Evolutionary conservation across 345 rosid species (phyloP).

Genomic region (Ceriops tagal): DNA sequence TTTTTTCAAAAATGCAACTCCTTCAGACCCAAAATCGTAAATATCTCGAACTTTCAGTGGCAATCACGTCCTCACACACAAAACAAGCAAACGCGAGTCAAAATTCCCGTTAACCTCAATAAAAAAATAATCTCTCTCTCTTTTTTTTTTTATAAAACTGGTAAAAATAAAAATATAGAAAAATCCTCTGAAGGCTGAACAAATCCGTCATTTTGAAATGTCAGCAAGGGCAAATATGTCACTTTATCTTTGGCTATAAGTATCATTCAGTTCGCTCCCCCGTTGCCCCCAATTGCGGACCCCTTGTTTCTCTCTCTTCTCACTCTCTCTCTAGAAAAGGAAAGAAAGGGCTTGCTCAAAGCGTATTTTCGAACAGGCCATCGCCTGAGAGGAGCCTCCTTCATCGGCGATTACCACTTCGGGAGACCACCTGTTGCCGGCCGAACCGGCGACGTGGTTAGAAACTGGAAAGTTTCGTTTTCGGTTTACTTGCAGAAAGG

Average conservation of each 20-base stretch:
- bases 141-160: not conserved
- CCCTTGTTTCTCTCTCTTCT: constrained; percentile 1
- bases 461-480: constrained; percentile 2
- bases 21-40: constrained; percentile 10
- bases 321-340: constrained; percentile 3
- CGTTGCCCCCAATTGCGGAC: constrained; percentile 18
- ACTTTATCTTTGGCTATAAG: constrained; percentile 17
- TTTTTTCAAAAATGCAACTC: too few species aligned
- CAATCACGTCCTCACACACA: not conserved
- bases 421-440: not conserved
- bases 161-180: constrained; percentile 26
- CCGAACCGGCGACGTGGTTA: not conserved
- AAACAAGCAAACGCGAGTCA: constrained; percentile 26
- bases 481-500: not conserved
- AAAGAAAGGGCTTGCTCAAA: constrained; percentile 9
- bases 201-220: constrained; percentile 29
- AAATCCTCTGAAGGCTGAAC: constrained; percentile 12
- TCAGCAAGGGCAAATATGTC: constrained; percentile 32
- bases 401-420: constrained; percentile 18
- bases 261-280: constrained; percentile 26
- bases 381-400: not conserved
- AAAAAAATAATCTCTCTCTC: not conserved
- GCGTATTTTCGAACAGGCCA: constrained; percentile 35
- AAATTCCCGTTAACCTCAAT: constrained; percentile 23
- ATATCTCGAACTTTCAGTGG: constrained; percentile 19